Conservation (phyloP, 805 yeast genomes). For the Nakazawaea wickerhamii region DNA sequence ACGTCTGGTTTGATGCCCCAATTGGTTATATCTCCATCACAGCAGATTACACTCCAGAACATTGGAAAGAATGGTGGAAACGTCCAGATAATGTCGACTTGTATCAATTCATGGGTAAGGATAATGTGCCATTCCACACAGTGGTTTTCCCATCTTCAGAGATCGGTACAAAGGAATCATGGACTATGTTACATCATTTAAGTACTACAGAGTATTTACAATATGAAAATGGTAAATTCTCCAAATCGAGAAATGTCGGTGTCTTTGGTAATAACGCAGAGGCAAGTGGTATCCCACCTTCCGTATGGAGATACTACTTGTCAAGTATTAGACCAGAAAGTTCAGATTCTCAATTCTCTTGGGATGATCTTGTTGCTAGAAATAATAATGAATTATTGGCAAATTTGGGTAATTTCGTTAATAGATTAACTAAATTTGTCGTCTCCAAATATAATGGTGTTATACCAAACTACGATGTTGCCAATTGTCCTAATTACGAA, state of each 20-base stretch:
- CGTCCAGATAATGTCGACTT: conserved; percentile 83
- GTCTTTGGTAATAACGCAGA: conserved; percentile 97
- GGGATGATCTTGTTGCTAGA: conserved; percentile 93
- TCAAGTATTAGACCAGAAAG: conserved; percentile 92
- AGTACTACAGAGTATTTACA: conserved; percentile 95
- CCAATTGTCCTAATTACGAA: conserved; percentile 42
- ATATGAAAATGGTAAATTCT: conserved; percentile 97
- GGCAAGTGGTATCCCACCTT: conserved; percentile 84
- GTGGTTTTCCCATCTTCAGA: conserved; percentile 95
- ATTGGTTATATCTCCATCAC: conserved; percentile 97
- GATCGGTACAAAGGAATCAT: conserved; percentile 79
- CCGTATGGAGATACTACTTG: conserved; percentile 97
- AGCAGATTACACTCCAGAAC: conserved; percentile 72
- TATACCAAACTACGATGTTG: conserved; percentile 59
- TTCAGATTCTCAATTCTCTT: conserved; percentile 93
- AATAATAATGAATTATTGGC: conserved; percentile 93
- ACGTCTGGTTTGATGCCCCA: conserved; percentile 99
- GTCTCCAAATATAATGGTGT: conserved; percentile 90
- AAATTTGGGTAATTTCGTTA: conserved; percentile 93
- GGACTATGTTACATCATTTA: conserved; percentile 90
- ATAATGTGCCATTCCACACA: conserved; percentile 97
- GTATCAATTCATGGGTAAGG: conserved; percentile 99
- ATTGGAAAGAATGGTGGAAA: conserved; percentile 93
- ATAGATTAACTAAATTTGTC: conserved; percentile 86
- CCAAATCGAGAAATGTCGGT: conserved; percentile 96